phyloP scores from a whole-genome alignment of 108 stramenopile genomes.

The Fragilariopsis cylindrus region DNA sequence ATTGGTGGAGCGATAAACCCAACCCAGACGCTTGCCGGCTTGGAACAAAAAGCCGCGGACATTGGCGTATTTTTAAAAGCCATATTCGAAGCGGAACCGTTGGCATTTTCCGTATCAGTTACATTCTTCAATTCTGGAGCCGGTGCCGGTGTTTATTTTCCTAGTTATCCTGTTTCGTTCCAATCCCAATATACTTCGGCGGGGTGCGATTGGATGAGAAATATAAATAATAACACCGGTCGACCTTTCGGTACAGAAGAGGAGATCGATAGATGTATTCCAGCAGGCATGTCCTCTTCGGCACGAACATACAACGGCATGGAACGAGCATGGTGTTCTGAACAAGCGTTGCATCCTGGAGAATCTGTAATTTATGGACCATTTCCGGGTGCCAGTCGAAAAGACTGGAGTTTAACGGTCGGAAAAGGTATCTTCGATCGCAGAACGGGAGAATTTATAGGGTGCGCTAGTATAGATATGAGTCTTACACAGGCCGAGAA shows the following conservation, averaged over 20 bases:
- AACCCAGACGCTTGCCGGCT: slow-evolving; percentile 24
- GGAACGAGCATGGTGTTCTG: slow-evolving; percentile 57
- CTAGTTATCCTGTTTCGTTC: slow-evolving; percentile 22
- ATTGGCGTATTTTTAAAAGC: slow-evolving; percentile 47
- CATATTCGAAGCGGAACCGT: slow-evolving; percentile 47
- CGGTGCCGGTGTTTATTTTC: slow-evolving; percentile 43
- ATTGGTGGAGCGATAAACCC: slow-evolving; percentile 46
- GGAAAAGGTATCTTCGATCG: slow-evolving; percentile 49
- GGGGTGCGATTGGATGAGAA: slow-evolving; percentile 64
- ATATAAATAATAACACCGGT: slow-evolving; percentile 31
- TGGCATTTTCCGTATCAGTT: slow-evolving; percentile 29
- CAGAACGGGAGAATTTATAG: slow-evolving; percentile 48
- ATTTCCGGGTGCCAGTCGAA: slow-evolving; percentile 28
- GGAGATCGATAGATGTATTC: slow-evolving; percentile 49
- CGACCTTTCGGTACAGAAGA: slow-evolving; percentile 41
- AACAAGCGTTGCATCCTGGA: slow-evolving; percentile 45
- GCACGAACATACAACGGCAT: slow-evolving; percentile 52
- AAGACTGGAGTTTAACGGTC: slow-evolving; percentile 37
- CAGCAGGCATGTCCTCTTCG: slow-evolving; percentile 33
- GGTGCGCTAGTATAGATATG: slow-evolving; percentile 45
- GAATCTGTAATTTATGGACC: slow-evolving; percentile 36
- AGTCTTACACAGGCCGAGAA: slow-evolving; percentile 24
- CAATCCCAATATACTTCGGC: slow-evolving; percentile 29
- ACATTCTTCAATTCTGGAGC: slow-evolving; percentile 58
- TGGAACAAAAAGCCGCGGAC: slow-evolving; percentile 41